Evolutionary conservation across 31 red algal species (phyloP).

Genomic region (Odonthalia washingtoniensis): DNA sequence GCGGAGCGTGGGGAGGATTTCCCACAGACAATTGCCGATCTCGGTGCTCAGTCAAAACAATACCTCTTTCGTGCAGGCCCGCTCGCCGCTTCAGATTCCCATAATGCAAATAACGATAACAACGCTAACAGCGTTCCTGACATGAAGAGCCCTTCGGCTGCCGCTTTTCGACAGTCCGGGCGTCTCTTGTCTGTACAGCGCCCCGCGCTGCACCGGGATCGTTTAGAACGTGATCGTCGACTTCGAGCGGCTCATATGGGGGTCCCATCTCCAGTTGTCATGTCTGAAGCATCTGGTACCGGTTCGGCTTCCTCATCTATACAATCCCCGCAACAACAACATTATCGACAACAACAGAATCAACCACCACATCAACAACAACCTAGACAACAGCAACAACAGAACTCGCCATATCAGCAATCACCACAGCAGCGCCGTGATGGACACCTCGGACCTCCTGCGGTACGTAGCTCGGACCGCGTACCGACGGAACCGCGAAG

Average conservation of each 20-base stretch:
- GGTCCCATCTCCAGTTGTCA: neutral
- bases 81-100: constrained; percentile 13
- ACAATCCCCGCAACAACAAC: no score
- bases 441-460: no score
- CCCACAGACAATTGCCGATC: constrained; percentile 68
- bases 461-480: neutral
- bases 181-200: constrained; percentile 56
- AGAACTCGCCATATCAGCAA: no score
- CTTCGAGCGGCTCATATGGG: neutral
- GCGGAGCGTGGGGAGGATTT: constrained; percentile 68
- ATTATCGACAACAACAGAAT: no score
- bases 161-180: constrained; percentile 56
- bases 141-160: constrained; percentile 39
- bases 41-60: constrained; percentile 49
- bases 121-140: constrained; percentile 57
- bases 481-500: neutral
- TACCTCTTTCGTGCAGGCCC: constrained; percentile 68
- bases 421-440: no score
- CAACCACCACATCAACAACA: no score
- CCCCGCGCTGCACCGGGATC: constrained; percentile 48
- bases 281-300: neutral
- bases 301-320: neutral
- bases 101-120: neutral
- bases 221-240: constrained; percentile 46
- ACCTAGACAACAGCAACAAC: no score